A percentile compares a stretch with the other conserved stretches of the same genome.
These are phyloP conservation scores for Bryum argenteum DNA, from an alignment of 225 moss, liverwort and hornwort genomes.

Conservation along the genomic window DNA sequence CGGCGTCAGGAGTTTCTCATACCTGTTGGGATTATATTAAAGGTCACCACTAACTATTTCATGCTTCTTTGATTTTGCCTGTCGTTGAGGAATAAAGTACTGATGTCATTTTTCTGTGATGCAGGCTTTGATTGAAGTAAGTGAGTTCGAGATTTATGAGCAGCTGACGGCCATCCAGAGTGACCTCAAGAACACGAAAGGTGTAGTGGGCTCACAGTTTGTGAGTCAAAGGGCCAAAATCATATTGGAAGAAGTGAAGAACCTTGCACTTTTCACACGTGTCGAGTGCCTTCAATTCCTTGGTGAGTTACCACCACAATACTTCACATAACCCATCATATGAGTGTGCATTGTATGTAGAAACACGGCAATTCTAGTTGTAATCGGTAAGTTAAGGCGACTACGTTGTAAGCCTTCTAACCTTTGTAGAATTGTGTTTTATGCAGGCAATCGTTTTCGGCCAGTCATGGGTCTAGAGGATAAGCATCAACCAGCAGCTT, in stretches of 20 bases:
- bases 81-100: conserved; percentile 1
- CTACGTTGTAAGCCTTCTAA: neutral
- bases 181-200: conserved; percentile 54
- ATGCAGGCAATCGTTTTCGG: conserved; percentile 61
- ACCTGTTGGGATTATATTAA: conserved; percentile 84
- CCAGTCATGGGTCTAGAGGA: conserved; percentile 64
- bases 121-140: conserved; percentile 87
- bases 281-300: conserved; percentile 87
- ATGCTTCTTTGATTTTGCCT: conserved; percentile 10
- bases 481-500: conserved; percentile 49
- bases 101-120: conserved; percentile 24
- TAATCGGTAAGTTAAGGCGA: neutral
- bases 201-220: conserved; percentile 81
- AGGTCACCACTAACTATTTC: conserved; percentile 44
- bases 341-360: conserved; percentile 7
- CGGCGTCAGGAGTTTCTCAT: conserved; percentile 93
- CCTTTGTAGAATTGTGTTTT: conserved; percentile 16
- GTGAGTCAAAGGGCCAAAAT: conserved; percentile 92
- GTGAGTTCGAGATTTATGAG: conserved; percentile 88
- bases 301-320: conserved; percentile 52
- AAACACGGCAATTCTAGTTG: conserved; percentile 13
- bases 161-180: conserved; percentile 72
- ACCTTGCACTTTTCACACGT: conserved; percentile 81
- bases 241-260: conserved; percentile 89
- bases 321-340: neutral